These are phyloP conservation scores for Coemansia sp. DNA, from an alignment of 192 early-diverging fungal species.

Conservation along the genomic window DNA sequence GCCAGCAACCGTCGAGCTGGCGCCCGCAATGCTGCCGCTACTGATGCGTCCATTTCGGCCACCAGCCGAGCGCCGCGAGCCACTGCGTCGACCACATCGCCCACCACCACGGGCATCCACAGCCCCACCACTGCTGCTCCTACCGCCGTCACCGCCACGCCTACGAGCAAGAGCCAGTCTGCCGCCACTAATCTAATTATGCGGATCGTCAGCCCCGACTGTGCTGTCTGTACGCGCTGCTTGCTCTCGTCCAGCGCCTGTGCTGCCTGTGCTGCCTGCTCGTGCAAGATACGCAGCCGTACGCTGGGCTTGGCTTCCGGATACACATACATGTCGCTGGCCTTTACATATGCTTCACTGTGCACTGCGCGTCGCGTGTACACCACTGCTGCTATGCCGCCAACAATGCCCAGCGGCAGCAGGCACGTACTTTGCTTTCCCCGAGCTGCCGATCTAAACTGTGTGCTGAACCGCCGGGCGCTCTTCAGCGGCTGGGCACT, in stretches of 20 bases:
- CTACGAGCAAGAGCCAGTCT: constrained; percentile 56
- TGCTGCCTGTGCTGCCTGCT: constrained; percentile 24
- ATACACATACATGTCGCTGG: background rate
- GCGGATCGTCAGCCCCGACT: constrained; percentile 18
- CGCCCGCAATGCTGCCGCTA: constrained; percentile 34
- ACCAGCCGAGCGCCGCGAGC: constrained; percentile 35
- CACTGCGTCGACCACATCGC: constrained; percentile 59
- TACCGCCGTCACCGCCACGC: constrained; percentile 58
- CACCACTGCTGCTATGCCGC: constrained; percentile 23
- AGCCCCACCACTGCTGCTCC: constrained; percentile 60
- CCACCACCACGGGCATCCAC: constrained; percentile 58
- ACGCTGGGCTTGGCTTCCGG: constrained; percentile 13
- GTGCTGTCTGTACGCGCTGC: constrained; percentile 1
- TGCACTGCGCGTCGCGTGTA: constrained; percentile 15
- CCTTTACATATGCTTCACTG: constrained; percentile 16
- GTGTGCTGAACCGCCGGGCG: background rate
- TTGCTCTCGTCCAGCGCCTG: constrained; percentile 10
- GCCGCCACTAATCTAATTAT: constrained; percentile 45
- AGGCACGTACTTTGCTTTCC: background rate
- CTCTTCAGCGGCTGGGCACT: background rate
- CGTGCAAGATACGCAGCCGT: constrained; percentile 38
- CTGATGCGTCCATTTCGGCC: constrained; percentile 14
- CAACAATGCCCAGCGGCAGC: constrained; percentile 21
- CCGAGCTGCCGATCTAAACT: too few relatives aligned
- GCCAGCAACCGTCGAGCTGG: constrained; percentile 57